A percentile compares a stretch with the other conserved stretches of the same genome.
phyloP scores from a whole-genome alignment of 495 filamentous ascomycete genomes.

The Penicillium roqueforti region DNA sequence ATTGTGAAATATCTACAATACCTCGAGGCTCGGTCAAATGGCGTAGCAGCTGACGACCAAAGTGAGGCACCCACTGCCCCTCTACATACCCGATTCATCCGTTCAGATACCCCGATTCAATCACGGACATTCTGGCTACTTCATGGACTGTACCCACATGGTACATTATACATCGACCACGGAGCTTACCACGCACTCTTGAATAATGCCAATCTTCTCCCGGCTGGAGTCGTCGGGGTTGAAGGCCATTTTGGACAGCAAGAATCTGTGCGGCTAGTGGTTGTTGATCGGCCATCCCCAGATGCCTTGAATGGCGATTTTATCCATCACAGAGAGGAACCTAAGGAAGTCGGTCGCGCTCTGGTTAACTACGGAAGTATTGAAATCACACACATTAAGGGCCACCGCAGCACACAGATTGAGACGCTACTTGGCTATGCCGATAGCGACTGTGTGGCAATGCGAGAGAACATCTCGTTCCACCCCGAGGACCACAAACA shows the following conservation, averaged over 20 bases:
- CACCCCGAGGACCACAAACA: constrained; percentile 28
- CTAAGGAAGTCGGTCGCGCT: constrained; percentile 83
- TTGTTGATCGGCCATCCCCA: constrained; percentile 54
- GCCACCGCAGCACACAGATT: constrained; percentile 77
- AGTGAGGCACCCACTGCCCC: constrained; percentile 40
- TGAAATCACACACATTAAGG: constrained; percentile 81
- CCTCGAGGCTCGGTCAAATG: constrained; percentile 29
- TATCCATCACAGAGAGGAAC: constrained; percentile 42
- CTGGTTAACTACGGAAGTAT: constrained; percentile 86
- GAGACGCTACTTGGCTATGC: constrained; percentile 76
- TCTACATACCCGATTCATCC: constrained; percentile 89
- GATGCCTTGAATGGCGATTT: constrained; percentile 42
- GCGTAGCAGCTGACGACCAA: constrained; percentile 19
- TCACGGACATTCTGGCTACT: constrained; percentile 97
- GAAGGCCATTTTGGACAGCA: constrained; percentile 85
- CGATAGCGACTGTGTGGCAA: constrained; percentile 90
- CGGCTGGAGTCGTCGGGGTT: constrained; percentile 85
- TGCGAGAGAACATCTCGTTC: constrained; percentile 82
- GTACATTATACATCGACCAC: constrained; percentile 85
- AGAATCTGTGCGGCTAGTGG: constrained; percentile 80
- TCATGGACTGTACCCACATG: constrained; percentile 87
- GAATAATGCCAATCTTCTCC: constrained; percentile 83
- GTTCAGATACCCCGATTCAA: constrained; percentile 78
- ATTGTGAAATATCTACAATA: constrained; percentile 80
- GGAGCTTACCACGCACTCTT: constrained; percentile 76